These are phyloP conservation scores for Candida taoyuanica DNA, from an alignment of 805 yeast species.

Conservation along the genomic window DNA sequence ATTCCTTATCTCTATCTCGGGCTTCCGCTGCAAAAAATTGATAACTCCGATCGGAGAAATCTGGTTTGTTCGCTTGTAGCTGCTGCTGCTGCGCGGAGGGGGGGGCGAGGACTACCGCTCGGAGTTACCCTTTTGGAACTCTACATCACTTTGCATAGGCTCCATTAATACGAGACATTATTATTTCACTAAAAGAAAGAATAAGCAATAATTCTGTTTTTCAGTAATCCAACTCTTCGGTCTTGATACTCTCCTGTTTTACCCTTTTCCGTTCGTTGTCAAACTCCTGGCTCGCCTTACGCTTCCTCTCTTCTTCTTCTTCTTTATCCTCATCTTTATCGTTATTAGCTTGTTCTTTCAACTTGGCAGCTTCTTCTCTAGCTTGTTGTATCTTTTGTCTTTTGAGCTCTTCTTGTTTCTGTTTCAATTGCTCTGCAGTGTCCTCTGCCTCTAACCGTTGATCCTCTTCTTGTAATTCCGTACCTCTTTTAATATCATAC, in stretches of 20 bases:
- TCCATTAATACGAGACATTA: not conserved
- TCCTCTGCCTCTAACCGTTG: constrained; percentile 15
- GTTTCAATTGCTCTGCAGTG: constrained; percentile 11
- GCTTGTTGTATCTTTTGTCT: constrained; percentile 7
- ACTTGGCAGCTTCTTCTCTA: constrained; percentile 1
- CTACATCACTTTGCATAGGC: not conserved
- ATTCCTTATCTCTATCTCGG: not conserved
- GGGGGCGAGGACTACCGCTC: too few species aligned
- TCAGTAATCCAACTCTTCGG: constrained; percentile 19
- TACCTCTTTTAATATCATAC: not conserved
- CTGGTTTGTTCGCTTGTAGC: too few species aligned
- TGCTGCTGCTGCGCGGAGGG: too few species aligned
- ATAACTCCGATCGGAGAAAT: not conserved
- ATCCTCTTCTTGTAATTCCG: constrained; percentile 18
- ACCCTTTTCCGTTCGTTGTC: constrained; percentile 20
- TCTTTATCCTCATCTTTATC: not conserved
- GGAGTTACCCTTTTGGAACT: not conserved
- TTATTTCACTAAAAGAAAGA: not conserved
- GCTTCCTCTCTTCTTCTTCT: constrained; percentile 17
- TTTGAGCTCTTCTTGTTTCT: not conserved
- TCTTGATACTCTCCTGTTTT: constrained; percentile 8
- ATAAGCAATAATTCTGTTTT: not conserved
- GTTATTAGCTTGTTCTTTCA: not conserved
- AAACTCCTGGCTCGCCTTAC: constrained; percentile 19
- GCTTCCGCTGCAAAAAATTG: not conserved